These are phyloP conservation scores for Conringia planisiliqua DNA, from an alignment of 345 rosid genomes.

Conservation along the genomic window DNA sequence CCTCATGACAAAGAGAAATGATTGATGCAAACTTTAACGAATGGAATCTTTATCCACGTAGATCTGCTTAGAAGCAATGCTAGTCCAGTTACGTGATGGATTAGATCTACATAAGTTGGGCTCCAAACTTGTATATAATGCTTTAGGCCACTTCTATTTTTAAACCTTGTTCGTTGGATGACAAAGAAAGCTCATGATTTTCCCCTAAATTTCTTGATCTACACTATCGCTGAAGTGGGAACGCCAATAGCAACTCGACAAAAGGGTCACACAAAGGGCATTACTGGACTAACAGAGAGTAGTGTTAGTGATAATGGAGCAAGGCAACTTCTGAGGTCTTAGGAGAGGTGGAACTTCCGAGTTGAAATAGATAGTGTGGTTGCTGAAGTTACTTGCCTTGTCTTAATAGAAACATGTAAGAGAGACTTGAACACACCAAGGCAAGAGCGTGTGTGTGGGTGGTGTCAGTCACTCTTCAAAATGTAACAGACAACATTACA, in stretches of 20 bases:
- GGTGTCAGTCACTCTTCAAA: no score
- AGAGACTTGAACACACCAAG: neutral
- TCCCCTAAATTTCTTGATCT: neutral
- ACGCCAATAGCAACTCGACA: neutral
- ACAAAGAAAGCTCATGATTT: neutral
- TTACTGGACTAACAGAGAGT: neutral
- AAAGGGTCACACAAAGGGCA: neutral
- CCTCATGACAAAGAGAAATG: neutral
- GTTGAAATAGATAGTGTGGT: neutral
- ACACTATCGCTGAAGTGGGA: neutral
- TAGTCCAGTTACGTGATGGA: neutral
- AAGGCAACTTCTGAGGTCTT: neutral
- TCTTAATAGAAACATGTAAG: neutral
- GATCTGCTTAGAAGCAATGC: neutral
- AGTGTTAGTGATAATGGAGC: neutral
- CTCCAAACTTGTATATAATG: neutral
- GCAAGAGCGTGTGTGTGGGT: no score
- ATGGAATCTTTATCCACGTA: conserved; percentile 16
- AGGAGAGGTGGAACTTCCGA: neutral
- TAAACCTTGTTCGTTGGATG: neutral
- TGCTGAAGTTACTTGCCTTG: neutral
- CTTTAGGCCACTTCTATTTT: neutral
- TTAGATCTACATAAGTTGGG: neutral
- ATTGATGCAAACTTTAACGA: conserved; percentile 3
- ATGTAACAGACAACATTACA: neutral